These are phyloP conservation scores for Penicillium chermesinum DNA, from an alignment of 495 filamentous ascomycete species.

Conservation along the genomic window DNA sequence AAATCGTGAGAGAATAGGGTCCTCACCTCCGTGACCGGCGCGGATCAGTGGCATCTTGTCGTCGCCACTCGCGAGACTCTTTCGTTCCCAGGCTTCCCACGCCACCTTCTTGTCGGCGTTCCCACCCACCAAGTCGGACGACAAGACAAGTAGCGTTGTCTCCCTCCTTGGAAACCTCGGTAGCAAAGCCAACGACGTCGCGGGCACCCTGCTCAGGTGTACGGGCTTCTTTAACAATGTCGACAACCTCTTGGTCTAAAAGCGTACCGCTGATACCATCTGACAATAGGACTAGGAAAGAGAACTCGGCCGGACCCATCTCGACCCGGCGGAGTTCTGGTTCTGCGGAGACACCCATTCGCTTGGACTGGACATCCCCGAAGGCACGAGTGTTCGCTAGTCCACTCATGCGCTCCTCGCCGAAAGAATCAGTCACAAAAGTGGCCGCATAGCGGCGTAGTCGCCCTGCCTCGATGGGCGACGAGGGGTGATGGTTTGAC, in stretches of 20 bases:
- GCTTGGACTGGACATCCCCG: slow-evolving; percentile 85
- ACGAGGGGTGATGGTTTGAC: slow-evolving; percentile 83
- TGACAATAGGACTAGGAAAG: slow-evolving; percentile 79
- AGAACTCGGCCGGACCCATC: slow-evolving; percentile 72
- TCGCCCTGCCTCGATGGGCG: slow-evolving; percentile 73
- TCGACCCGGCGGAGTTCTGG: slow-evolving; percentile 76
- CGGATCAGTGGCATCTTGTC: slow-evolving; percentile 78
- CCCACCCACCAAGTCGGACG: slow-evolving; percentile 89
- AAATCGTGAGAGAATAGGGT: background rate
- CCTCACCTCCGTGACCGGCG: slow-evolving; percentile 58
- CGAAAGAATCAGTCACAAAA: slow-evolving; percentile 92
- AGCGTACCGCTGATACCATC: slow-evolving; percentile 84
- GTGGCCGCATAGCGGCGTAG: slow-evolving; percentile 79
- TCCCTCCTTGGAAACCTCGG: slow-evolving; percentile 72
- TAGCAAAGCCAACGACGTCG: slow-evolving; percentile 78
- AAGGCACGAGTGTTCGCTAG: slow-evolving; percentile 93
- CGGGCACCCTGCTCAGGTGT: slow-evolving; percentile 82
- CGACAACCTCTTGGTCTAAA: slow-evolving; percentile 88
- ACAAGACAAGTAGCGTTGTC: slow-evolving; percentile 97
- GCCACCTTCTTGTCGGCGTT: slow-evolving; percentile 82
- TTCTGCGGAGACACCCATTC: slow-evolving; percentile 88
- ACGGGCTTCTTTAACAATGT: slow-evolving; percentile 86
- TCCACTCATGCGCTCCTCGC: slow-evolving; percentile 90
- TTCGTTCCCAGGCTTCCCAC: slow-evolving; percentile 84
- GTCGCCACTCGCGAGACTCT: slow-evolving; percentile 81